Evolutionary conservation across 306 rosid genomes (phyloP).

Genomic region (Astragalus membranaceus): DNA sequence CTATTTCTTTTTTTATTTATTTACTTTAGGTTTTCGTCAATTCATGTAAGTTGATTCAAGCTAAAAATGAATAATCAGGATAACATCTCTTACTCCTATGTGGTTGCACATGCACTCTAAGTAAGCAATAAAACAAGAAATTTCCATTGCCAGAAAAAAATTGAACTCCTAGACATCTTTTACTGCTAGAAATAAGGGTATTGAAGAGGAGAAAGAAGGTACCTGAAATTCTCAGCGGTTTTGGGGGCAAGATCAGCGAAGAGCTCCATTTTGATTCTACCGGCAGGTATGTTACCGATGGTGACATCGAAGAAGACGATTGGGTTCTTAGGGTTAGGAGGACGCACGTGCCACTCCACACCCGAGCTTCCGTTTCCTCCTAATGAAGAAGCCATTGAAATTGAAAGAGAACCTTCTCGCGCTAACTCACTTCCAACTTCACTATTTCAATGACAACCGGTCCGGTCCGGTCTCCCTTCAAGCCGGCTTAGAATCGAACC

Average conservation of each 20-base stretch:
- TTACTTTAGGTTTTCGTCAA: too few relatives aligned
- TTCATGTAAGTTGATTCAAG: too few relatives aligned
- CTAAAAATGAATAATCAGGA: too few relatives aligned
- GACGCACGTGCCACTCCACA: slow-evolving; percentile 95
- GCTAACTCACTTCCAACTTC: background rate
- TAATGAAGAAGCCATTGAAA: slow-evolving; percentile 41
- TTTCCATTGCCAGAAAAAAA: too few relatives aligned
- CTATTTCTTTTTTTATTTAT: background rate
- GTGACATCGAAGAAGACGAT: slow-evolving; percentile 93
- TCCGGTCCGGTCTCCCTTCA: background rate
- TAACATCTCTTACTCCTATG: too few relatives aligned
- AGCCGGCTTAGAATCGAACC: background rate
- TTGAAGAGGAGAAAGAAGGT: too few relatives aligned
- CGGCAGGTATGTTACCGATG: slow-evolving; percentile 94
- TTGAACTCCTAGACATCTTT: background rate
- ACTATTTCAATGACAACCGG: background rate
- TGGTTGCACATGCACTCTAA: background rate
- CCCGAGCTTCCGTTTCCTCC: slow-evolving; percentile 28
- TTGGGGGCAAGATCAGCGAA: slow-evolving; percentile 92
- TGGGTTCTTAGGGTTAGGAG: slow-evolving; percentile 96
- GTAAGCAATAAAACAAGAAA: background rate
- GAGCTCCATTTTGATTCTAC: slow-evolving; percentile 98
- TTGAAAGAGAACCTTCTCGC: background rate
- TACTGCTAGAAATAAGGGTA: too few relatives aligned
- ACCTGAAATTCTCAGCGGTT: slow-evolving; percentile 92